Evolutionary conservation across 306 rosid species (phyloP).

Genomic region (Fagus sylvatica): DNA sequence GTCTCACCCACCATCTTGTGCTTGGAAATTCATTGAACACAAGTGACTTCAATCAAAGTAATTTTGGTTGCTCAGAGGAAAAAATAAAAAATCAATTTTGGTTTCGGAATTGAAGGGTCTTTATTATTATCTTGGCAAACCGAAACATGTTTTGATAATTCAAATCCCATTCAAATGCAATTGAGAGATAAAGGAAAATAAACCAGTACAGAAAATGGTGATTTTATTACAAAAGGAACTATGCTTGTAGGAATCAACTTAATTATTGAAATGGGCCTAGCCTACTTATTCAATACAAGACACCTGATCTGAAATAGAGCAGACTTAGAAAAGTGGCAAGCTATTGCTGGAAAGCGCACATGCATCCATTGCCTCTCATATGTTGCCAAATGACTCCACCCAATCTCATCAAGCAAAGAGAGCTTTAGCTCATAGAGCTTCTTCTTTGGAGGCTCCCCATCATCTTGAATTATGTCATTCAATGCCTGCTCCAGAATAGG

Average conservation of each 20-base stretch:
- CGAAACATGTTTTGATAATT: no score
- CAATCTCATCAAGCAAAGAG: slow-evolving; percentile 74
- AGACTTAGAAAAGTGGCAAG: slow-evolving; percentile 67
- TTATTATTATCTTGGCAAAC: no score
- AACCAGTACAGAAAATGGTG: neutral
- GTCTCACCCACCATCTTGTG: no score
- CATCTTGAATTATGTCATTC: slow-evolving; percentile 72
- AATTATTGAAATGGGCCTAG: slow-evolving; percentile 40
- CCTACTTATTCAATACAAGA: neutral
- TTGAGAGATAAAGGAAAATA: no score
- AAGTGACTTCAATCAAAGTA: no score
- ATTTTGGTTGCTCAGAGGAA: no score
- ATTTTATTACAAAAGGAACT: neutral
- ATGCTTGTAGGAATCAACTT: neutral
- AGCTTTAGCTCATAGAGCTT: slow-evolving; percentile 76
- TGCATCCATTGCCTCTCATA: slow-evolving; percentile 88
- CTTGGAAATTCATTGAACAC: no score
- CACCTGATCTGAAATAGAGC: neutral
- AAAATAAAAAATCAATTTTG: no score
- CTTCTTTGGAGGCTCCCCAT: slow-evolving; percentile 72
- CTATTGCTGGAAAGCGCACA: slow-evolving; percentile 78
- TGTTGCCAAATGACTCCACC: slow-evolving; percentile 72
- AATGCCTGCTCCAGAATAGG: slow-evolving; percentile 45
- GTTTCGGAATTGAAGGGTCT: no score
- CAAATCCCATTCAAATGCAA: no score